These are phyloP conservation scores for Prunus kanzakura DNA, from an alignment of 306 rosid genomes.

Conservation along the genomic window DNA sequence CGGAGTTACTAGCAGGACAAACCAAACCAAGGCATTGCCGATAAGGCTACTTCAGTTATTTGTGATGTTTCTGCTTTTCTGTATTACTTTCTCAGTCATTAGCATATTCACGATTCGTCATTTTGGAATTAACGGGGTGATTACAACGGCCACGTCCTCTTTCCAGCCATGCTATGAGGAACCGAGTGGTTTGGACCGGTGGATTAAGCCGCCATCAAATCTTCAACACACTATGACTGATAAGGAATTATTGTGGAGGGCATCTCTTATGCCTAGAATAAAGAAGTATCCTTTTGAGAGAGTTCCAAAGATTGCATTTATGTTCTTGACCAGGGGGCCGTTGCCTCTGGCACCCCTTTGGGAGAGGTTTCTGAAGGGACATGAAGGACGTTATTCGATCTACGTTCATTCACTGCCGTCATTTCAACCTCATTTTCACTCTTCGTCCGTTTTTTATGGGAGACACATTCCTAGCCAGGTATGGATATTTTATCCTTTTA, in stretches of 20 bases:
- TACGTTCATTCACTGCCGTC: slow-evolving; percentile 88
- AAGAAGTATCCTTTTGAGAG: slow-evolving; percentile 63
- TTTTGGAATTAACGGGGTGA: slow-evolving; percentile 60
- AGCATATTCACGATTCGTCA: slow-evolving; percentile 67
- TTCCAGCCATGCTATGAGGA: slow-evolving; percentile 70
- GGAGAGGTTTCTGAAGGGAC: slow-evolving; percentile 91
- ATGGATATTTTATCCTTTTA: slow-evolving; percentile 7
- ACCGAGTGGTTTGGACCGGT: slow-evolving; percentile 47
- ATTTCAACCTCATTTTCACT: slow-evolving; percentile 49
- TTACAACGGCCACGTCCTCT: slow-evolving; percentile 42
- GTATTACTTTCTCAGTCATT: slow-evolving; percentile 59
- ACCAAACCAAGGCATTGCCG: slow-evolving; percentile 62
- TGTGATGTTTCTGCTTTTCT: slow-evolving; percentile 57
- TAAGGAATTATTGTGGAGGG: slow-evolving; percentile 71
- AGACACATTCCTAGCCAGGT: slow-evolving; percentile 97
- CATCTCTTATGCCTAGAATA: slow-evolving; percentile 64
- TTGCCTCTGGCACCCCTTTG: slow-evolving; percentile 89
- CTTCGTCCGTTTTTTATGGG: slow-evolving; percentile 60
- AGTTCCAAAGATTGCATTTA: slow-evolving; percentile 87
- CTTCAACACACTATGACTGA: slow-evolving; percentile 77
- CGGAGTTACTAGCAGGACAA: slow-evolving; percentile 34
- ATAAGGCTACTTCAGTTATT: slow-evolving; percentile 53
- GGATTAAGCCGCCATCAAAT: slow-evolving; percentile 61
- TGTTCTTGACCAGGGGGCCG: slow-evolving; percentile 95
- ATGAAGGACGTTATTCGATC: slow-evolving; percentile 53